These are phyloP conservation scores for Psilocybe tampanensis DNA, from an alignment of 768 basidiomycete species.

Conservation along the genomic window DNA sequence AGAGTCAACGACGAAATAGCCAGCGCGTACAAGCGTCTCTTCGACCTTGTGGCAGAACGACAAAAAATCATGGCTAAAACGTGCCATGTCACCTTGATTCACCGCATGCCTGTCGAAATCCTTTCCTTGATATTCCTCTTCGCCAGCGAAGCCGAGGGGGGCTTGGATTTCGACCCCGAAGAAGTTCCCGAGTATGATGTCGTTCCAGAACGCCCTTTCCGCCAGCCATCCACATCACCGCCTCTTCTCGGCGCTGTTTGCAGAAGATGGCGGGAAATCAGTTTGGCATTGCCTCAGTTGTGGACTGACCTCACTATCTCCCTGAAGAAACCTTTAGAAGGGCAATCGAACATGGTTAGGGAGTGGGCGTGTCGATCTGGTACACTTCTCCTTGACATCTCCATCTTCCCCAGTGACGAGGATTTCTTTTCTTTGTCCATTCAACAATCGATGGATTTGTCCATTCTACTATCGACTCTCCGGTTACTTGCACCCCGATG, in stretches of 20 bases:
- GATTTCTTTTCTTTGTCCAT: too few relatives aligned
- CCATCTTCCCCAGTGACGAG: too few relatives aligned
- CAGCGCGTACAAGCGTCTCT: neutral
- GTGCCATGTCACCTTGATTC: neutral
- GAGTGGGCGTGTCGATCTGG: neutral
- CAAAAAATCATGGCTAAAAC: neutral
- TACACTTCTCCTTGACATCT: neutral
- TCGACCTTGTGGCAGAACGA: neutral
- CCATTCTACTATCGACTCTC: too few relatives aligned
- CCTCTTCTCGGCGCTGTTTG: neutral
- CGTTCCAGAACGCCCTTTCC: neutral
- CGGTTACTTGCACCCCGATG: neutral
- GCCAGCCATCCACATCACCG: neutral
- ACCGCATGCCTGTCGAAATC: neutral
- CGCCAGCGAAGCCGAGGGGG: neutral
- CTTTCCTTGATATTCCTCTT: neutral
- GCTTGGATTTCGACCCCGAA: too few relatives aligned
- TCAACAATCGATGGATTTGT: too few relatives aligned
- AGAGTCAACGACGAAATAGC: neutral
- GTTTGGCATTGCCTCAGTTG: neutral
- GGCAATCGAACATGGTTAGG: neutral
- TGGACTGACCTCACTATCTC: neutral
- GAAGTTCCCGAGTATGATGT: neutral
- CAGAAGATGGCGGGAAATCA: neutral
- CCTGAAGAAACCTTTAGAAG: too few relatives aligned